Base-by-base conservation (phyloP, 2,329 filamentous ascomycete genomes). In the Trichoderma sp. region DNA sequence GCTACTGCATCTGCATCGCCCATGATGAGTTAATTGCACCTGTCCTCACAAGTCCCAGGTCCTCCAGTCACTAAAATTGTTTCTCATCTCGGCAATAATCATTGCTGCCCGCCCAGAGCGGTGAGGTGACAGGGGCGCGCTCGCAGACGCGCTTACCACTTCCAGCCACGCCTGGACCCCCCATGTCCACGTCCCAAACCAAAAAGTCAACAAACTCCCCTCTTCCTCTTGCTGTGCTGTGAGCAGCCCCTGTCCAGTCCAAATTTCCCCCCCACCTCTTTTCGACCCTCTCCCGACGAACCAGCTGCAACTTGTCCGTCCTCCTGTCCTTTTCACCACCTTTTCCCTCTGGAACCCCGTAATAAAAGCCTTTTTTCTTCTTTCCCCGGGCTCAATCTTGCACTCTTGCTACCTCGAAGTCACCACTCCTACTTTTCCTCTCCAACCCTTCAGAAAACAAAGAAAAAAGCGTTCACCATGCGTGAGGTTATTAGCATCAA, bases 401-500 rank as follows among this genome's bases (percentile, higher is more conserved):
- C 73, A 71, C 76, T 73, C 76, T 75, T 73, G 76, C 77, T 73
- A 72, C 73, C 74, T 78, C 76, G 76, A 74, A 72, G 72, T 39
- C 64, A 74, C 75, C 76, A 77, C 78, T 78, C 76, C 78, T 80
- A 79, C 56, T 65, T 70, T 69, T 73, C 71, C 70, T 70, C 53
- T 62, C 18, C 39, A 30, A 68, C 32, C 68, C 56, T 70, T 53
- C 47, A 69, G 73, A 66, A 66, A 47, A 12, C 36, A 39, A 39
- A 39, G 32, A 70, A 53, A 74, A 61, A 74, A 75, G 76, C 79
- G 80, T 81, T 81, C 88, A 95, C 84, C 83, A 98, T 98, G 95
- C 95, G 95, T 93, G 95, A 98, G 91, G 94, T 98, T 84, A 97
- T 98, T 86, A 95, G 92, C 87, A 93, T 98, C 90, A 98, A 98